These are phyloP conservation scores for Solanum sitiens DNA, from an alignment of 257 asterid genomes.

Conservation along the genomic window DNA sequence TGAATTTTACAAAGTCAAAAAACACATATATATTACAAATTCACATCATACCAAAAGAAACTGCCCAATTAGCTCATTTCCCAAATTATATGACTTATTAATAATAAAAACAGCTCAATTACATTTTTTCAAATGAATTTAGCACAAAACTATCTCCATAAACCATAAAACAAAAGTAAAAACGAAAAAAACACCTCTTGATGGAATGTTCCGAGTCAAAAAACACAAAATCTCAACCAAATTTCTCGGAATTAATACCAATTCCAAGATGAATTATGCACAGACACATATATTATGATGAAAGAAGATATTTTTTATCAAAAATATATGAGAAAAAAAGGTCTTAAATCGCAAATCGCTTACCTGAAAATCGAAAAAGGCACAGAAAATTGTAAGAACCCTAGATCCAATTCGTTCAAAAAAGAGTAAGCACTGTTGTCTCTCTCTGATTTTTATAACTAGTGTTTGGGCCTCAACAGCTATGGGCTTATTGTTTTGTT, in stretches of 20 bases:
- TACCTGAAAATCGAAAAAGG: conserved; percentile 5
- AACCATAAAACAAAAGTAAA: not conserved
- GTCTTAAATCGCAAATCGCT: not conserved
- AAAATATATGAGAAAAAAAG: not conserved
- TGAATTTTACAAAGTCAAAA: not conserved
- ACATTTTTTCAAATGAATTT: not conserved
- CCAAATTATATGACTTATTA: not conserved
- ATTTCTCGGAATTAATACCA: not conserved
- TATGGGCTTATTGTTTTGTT: not conserved
- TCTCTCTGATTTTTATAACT: not conserved
- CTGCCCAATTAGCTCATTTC: not conserved
- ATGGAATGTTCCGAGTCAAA: not conserved
- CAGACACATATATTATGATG: not conserved
- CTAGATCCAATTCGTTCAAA: conserved; percentile 5
- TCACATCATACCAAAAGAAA: conserved; percentile 6
- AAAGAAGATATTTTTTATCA: not conserved
- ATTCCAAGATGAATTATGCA: not conserved
- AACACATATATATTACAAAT: not conserved
- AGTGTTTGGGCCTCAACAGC: not conserved
- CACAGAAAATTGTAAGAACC: conserved; percentile 4
- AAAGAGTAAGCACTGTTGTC: accelerated
- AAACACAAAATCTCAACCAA: not conserved
- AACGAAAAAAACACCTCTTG: not conserved
- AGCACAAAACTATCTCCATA: not conserved
- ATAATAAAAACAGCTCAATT: not conserved